Percentiles rank a stretch among this genome's conserved stretches.
phyloP scores from a whole-genome alignment of 1,284 basidiomycete species.

The Coniophora puteana region DNA sequence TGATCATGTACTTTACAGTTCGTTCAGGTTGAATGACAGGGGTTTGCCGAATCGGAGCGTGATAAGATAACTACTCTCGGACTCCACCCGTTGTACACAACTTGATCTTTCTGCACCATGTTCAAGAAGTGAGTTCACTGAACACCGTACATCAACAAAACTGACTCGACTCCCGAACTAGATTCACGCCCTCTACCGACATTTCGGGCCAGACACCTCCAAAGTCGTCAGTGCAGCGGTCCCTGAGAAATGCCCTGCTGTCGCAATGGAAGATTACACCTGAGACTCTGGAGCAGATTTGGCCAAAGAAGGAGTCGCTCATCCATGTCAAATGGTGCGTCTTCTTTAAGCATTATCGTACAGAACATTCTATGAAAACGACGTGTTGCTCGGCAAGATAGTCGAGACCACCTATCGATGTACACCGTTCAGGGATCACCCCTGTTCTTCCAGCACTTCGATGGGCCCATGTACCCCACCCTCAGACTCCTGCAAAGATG shows the following conservation, averaged over 20 bases:
- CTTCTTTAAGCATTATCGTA: neutral
- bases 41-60: neutral
- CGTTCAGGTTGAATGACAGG: constrained; percentile 11
- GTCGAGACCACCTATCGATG: constrained; percentile 94
- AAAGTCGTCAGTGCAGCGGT: constrained; percentile 92
- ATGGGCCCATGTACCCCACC: constrained; percentile 90
- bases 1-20: constrained; percentile 24
- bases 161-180: too few species aligned
- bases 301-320: constrained; percentile 98
- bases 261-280: constrained; percentile 83
- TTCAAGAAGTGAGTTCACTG: constrained; percentile 27
- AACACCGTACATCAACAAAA: constrained; percentile 9
- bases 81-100: neutral
- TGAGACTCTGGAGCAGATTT: constrained; percentile 85
- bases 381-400: constrained; percentile 33
- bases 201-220: constrained; percentile 91
- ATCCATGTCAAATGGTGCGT: constrained; percentile 93
- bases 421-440: constrained; percentile 86
- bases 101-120: constrained; percentile 23
- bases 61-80: neutral
- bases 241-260: constrained; percentile 78
- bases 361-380: too few species aligned
- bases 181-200: constrained; percentile 85
- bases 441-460: constrained; percentile 96
- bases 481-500: constrained; percentile 90